These are phyloP conservation scores for Chalciporus chontae DNA, from an alignment of 768 basidiomycete genomes.

Conservation along the genomic window DNA sequence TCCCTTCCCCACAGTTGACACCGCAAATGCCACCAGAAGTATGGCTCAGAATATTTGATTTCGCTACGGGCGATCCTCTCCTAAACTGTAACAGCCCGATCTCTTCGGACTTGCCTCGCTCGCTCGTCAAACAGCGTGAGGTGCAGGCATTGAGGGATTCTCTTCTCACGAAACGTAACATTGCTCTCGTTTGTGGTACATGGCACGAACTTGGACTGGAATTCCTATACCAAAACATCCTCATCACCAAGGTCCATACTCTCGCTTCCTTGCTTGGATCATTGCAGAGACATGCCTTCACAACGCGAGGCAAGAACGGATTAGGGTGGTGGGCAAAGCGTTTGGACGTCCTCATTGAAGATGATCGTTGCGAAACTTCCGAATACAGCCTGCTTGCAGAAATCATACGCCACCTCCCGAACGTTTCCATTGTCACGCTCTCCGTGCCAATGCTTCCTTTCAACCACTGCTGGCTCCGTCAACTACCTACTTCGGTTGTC, in stretches of 20 bases:
- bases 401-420: constrained; percentile 24
- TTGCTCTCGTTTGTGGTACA: constrained; percentile 23
- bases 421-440: constrained; percentile 22
- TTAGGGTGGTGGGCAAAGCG: constrained; percentile 28
- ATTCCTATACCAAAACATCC: constrained; percentile 22
- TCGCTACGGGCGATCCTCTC: constrained; percentile 13
- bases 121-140: constrained; percentile 17
- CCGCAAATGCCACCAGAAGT: constrained; percentile 25
- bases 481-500: constrained; percentile 20
- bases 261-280: constrained; percentile 15
- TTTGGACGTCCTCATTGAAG: constrained; percentile 23
- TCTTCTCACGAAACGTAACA: constrained; percentile 19
- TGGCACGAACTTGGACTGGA: constrained; percentile 22
- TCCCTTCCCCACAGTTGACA: background rate
- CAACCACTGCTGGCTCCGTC: constrained; percentile 26
- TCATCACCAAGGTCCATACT: constrained; percentile 17
- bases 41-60: constrained; percentile 26
- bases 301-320: constrained; percentile 2
- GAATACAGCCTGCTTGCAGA: constrained; percentile 23
- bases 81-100: constrained; percentile 8
- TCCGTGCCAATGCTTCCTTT: constrained; percentile 26
- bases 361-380: constrained; percentile 23
- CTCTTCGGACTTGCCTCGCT: constrained; percentile 18
- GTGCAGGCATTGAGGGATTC: constrained; percentile 15
- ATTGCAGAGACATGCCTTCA: constrained; percentile 8